Conservation (phyloP, 352 stramenopile species). For the Phytophthora palmivora region DNA sequence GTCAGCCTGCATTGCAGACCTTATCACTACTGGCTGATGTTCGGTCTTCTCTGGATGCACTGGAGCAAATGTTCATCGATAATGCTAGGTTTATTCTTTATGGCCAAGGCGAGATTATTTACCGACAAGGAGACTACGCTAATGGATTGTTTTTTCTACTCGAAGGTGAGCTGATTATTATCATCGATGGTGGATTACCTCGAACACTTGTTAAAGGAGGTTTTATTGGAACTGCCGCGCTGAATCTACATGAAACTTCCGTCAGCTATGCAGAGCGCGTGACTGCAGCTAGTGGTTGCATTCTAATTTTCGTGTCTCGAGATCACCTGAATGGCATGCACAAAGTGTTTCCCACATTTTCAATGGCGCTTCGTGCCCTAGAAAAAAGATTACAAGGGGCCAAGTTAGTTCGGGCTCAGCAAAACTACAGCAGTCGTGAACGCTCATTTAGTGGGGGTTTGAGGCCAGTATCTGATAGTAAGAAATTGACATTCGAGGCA, state of each 20-base stretch:
- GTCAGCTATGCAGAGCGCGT: constrained; percentile 67
- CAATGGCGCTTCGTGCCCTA: constrained; percentile 65
- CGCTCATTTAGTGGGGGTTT: constrained; percentile 1
- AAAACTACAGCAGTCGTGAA: constrained; percentile 26
- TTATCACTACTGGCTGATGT: constrained; percentile 49
- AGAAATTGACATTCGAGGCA: constrained; percentile 36
- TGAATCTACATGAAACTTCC: constrained; percentile 57
- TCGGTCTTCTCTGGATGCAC: constrained; percentile 36
- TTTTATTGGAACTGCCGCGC: constrained; percentile 58
- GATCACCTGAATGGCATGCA: constrained; percentile 67
- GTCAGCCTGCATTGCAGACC: constrained; percentile 51
- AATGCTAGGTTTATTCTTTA: constrained; percentile 63
- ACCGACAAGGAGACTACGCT: constrained; percentile 64
- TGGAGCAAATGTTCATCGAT: constrained; percentile 59
- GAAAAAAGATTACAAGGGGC: constrained; percentile 57
- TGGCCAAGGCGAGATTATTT: constrained; percentile 71
- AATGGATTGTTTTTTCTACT: constrained; percentile 68
- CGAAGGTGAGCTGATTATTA: constrained; percentile 61
- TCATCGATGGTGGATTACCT: constrained; percentile 39
- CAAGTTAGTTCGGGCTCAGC: constrained; percentile 49
- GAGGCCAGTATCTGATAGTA: neutral
- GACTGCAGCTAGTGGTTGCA: constrained; percentile 63
- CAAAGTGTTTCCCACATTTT: constrained; percentile 63
- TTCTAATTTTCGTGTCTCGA: constrained; percentile 61
- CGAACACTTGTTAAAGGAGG: constrained; percentile 48